Base-by-base conservation (phyloP, 2,329 filamentous ascomycete species). In the Aureobasidium sp. region DNA sequence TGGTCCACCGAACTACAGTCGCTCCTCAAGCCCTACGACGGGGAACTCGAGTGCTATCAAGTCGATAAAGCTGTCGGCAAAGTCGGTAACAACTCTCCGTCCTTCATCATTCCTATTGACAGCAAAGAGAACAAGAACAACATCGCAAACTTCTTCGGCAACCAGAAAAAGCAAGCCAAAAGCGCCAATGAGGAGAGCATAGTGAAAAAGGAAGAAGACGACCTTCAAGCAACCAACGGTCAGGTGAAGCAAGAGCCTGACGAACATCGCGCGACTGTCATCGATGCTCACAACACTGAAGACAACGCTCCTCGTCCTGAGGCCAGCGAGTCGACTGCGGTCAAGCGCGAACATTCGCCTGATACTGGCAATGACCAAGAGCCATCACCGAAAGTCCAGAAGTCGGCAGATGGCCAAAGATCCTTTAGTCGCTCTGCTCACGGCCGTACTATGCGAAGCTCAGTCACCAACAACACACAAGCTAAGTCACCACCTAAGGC, bases 21-120 rank as follows among this genome's bases (percentile, higher is more conserved):
- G 0, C 76, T 96, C 0, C 77, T 97, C n/a, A 87, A 84, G 69
- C 92, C 94, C 0, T 96, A 85, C 66, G 75, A 83, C 5, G 90
- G 89, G 4, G 87, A 90, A 60, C 77, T 99, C 9, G 90, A 95
- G 60, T 86, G 89, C 59, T 97, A 96, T 70, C 86, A 88, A 0
- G 94, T 99, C 2, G 85, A 82, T 67, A 89, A 90, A 71, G 92
- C 94, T 4, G 93, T 97, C 0, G 92, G 92, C 0, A 97, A 96
- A 75, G 92, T 96, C 0, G 92, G 93, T 6, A 96, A 96, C 67
- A 89, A 96, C 72, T 95, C 89, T 25, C 85, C 90, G 0, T 82
- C 81, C 0, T 96, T 97, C 69, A 82, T 97, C 48, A 78, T 96
- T 1, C 93, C 93, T 0, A 76, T 97, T 37, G 82, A 89, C 68